phyloP scores from a whole-genome alignment of 192 early-diverging fungal genomes.

The Chytriomyces sp. region DNA sequence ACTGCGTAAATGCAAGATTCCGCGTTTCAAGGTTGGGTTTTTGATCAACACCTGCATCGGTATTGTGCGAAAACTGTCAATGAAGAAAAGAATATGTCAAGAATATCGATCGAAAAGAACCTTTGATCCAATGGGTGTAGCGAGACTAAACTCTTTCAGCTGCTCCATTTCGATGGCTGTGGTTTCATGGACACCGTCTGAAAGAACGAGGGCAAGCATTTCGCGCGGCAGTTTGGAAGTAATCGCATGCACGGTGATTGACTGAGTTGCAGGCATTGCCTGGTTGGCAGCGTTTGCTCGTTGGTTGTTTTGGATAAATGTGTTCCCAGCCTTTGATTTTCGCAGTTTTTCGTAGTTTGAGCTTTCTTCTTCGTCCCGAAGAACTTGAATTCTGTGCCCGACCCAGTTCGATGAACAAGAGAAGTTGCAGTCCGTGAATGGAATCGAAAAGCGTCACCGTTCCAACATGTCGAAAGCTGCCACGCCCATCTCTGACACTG shows the following conservation, averaged over 20 bases:
- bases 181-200: slow-evolving; percentile 25
- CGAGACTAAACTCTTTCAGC: background rate
- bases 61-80: background rate
- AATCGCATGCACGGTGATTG: background rate
- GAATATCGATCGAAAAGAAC: background rate
- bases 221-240: slow-evolving; percentile 9
- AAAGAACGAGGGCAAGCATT: slow-evolving; percentile 10
- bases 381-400: slow-evolving; percentile 6
- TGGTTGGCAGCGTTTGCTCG: background rate
- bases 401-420: background rate
- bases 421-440: background rate
- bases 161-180: slow-evolving; percentile 20
- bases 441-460: background rate
- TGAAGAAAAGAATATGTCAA: background rate
- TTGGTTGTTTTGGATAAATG: background rate
- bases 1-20: slow-evolving; percentile 10
- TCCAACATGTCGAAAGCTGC: slow-evolving; percentile 30
- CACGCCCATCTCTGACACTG: slow-evolving; percentile 1
- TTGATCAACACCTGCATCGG: slow-evolving; percentile 4
- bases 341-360: slow-evolving; percentile 24
- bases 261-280: background rate
- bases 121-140: slow-evolving; percentile 9
- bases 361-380: slow-evolving; percentile 10
- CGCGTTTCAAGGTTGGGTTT: slow-evolving; percentile 19
- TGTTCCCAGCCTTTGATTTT: slow-evolving; percentile 8